Conservation (phyloP, 208 protist species). For the Kentomonas sorsogonicus region DNA sequence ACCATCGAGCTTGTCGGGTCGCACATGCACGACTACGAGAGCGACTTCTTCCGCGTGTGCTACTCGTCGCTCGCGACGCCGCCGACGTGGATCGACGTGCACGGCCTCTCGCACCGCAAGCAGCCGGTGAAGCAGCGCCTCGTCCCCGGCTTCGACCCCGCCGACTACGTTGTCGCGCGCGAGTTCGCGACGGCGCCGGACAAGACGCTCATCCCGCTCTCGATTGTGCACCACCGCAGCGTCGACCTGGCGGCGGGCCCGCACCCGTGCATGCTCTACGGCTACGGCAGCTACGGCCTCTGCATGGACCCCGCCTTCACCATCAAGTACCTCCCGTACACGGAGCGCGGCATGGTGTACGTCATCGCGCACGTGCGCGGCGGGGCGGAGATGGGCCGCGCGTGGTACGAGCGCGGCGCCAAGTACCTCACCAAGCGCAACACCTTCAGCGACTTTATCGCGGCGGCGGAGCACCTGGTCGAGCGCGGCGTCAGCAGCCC, state of each 20-base stretch:
- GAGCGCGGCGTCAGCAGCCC: slow-evolving; percentile 52
- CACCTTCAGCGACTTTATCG: slow-evolving; percentile 92
- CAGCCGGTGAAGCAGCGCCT: slow-evolving; percentile 54
- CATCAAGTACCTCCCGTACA: slow-evolving; percentile 70
- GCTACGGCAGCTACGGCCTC: slow-evolving; percentile 87
- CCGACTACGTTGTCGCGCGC: slow-evolving; percentile 66
- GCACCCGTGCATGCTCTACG: slow-evolving; percentile 86
- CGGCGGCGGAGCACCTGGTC: slow-evolving; percentile 84
- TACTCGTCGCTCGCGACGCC: slow-evolving; percentile 84
- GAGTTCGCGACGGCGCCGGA: slow-evolving; percentile 75
- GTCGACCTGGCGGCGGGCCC: slow-evolving; percentile 45
- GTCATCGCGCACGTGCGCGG: slow-evolving; percentile 90
- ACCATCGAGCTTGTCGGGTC: slow-evolving; percentile 34
- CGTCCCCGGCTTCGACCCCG: slow-evolving; percentile 63
- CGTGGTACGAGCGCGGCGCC: slow-evolving; percentile 86
- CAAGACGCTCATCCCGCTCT: slow-evolving; percentile 64
- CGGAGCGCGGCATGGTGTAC: slow-evolving; percentile 89
- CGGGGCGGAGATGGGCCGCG: slow-evolving; percentile 89
- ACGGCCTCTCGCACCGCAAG: slow-evolving; percentile 23
- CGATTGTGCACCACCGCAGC: slow-evolving; percentile 71
- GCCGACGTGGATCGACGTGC: slow-evolving; percentile 68
- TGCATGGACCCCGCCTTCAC: slow-evolving; percentile 84
- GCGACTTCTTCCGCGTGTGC: slow-evolving; percentile 53
- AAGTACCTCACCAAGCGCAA: slow-evolving; percentile 93
- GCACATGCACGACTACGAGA: slow-evolving; percentile 74